Percentiles rank a stretch among this genome's conserved stretches.
Conservation (phyloP, 805 yeast species). For the Saccharomycopsis sp. region DNA sequence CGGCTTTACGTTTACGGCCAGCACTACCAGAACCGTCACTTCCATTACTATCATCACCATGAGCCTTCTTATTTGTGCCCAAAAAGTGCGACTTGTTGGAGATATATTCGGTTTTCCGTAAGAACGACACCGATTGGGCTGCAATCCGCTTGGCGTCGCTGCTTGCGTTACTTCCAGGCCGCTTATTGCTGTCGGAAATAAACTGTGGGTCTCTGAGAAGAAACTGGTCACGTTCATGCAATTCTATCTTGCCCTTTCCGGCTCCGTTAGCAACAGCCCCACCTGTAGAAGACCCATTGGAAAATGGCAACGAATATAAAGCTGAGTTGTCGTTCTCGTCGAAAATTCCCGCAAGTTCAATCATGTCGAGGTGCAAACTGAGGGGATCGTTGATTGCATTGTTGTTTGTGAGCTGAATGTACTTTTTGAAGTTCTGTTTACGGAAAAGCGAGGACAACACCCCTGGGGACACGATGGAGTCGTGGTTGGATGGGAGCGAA, state of each 20-base stretch:
- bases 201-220: conserved; percentile 70
- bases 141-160: conserved; percentile 3
- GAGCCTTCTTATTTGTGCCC: conserved; percentile 8
- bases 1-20: conserved; percentile 24
- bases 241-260: conserved; percentile 32
- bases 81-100: conserved; percentile 40
- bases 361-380: conserved; percentile 74
- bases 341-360: conserved; percentile 59
- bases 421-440: conserved; percentile 60
- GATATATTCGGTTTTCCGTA: conserved; percentile 92
- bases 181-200: conserved; percentile 19
- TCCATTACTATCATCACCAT: not conserved
- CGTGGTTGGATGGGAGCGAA: conserved; percentile 33
- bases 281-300: conserved; percentile 23
- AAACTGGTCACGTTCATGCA: conserved; percentile 73
- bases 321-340: conserved; percentile 49
- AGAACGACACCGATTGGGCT: conserved; percentile 49
- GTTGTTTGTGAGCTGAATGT: conserved; percentile 53
- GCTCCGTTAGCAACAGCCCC: conserved; percentile 25
- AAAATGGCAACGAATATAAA: conserved; percentile 28
- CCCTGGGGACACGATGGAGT: conserved; percentile 42
- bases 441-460: conserved; percentile 68
- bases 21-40: conserved; percentile 1
- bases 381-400: conserved; percentile 38
- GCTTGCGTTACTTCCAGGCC: conserved; percentile 25